Conservation (phyloP, 1,284 basidiomycete species). For the Cutaneotrichosporon sp. region DNA sequence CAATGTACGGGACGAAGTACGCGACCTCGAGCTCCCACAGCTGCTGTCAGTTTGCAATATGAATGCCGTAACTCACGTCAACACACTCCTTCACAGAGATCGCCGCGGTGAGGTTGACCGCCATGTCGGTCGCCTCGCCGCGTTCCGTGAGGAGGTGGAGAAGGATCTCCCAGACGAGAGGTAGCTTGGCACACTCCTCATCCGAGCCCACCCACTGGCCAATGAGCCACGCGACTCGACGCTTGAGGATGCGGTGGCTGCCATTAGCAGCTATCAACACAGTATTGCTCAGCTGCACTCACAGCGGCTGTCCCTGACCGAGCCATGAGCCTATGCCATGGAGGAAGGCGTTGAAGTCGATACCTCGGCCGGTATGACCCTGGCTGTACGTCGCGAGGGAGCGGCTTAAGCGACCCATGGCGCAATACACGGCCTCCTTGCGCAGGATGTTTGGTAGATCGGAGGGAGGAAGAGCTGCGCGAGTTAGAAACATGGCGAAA, state of each 20-base stretch:
- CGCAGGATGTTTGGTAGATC: constrained; percentile 68
- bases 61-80: constrained; percentile 62
- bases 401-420: constrained; percentile 74
- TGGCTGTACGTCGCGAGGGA: constrained; percentile 55
- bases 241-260: constrained; percentile 82
- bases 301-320: constrained; percentile 41
- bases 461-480: constrained; percentile 49
- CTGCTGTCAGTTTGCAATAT: constrained; percentile 19
- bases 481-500: not conserved
- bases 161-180: constrained; percentile 73
- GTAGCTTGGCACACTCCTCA: constrained; percentile 65
- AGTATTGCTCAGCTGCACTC: constrained; percentile 13
- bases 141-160: constrained; percentile 69
- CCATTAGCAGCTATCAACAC: constrained; percentile 13
- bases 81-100: constrained; percentile 73
- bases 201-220: constrained; percentile 71
- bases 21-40: constrained; percentile 48
- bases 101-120: constrained; percentile 78
- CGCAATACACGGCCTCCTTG: constrained; percentile 84
- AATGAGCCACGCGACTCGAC: constrained; percentile 83
- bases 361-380: constrained; percentile 17
- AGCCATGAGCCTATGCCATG: constrained; percentile 39
- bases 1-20: constrained; percentile 49
- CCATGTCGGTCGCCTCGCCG: constrained; percentile 68
- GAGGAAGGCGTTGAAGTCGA: constrained; percentile 46